A percentile compares a stretch with the other conserved stretches of the same genome.
Conservation (phyloP, 2,329 filamentous ascomycete genomes). For the Phoma sp. region DNA sequence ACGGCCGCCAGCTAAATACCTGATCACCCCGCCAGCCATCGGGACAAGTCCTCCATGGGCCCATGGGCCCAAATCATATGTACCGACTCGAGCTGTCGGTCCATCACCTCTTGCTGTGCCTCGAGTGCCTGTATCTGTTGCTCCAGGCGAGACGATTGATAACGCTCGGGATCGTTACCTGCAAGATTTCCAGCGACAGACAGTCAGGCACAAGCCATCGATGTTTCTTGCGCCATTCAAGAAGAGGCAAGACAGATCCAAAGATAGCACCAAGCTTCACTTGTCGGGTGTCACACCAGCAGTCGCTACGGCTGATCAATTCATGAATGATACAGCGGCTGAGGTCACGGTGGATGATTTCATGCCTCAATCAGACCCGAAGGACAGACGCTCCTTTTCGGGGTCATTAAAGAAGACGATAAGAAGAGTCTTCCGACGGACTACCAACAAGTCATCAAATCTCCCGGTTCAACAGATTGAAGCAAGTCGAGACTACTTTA, state of each 20-base stretch:
- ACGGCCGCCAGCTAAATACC: conserved; percentile 41
- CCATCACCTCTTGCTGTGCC: conserved; percentile 31
- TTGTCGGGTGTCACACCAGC: conserved; percentile 2
- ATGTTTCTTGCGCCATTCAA: conserved; percentile 53
- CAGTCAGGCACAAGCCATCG: conserved; percentile 51
- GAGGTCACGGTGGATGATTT: conserved; percentile 27
- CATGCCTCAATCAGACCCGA: conserved; percentile 50
- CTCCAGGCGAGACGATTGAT: conserved; percentile 34
- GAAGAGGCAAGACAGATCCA: conserved; percentile 47
- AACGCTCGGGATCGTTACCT: conserved; percentile 49
- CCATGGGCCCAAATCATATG: background rate
- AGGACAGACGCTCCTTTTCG: conserved; percentile 67
- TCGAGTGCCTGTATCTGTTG: conserved; percentile 36
- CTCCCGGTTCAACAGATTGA: conserved; percentile 62
- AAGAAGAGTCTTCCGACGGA: conserved; percentile 61
- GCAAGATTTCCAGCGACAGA: conserved; percentile 50
- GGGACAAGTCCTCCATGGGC: conserved; percentile 11
- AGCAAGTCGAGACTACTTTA: conserved; percentile 50
- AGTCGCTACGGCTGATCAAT: conserved; percentile 16
- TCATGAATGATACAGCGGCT: conserved; percentile 18
- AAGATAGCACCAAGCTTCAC: conserved; percentile 24
- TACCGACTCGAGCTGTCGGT: conserved; percentile 12
- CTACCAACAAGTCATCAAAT: conserved; percentile 33
- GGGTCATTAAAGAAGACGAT: conserved; percentile 66
- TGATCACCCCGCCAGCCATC: conserved; percentile 31